phyloP scores from a whole-genome alignment of 164 flowering plant genomes.

The Euptelea pleiosperma region DNA sequence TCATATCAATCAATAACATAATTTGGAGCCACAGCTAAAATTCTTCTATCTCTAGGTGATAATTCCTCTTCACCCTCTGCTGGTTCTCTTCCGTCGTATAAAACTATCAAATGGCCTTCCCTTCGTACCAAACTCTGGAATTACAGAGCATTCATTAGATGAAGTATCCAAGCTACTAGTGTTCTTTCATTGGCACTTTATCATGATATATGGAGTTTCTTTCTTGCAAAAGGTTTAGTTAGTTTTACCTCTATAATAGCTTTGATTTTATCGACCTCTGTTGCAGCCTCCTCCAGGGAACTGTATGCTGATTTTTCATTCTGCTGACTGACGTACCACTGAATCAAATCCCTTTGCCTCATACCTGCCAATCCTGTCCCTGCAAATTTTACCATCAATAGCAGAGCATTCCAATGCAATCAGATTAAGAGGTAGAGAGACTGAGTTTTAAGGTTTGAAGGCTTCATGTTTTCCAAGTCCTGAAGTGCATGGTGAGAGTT shows the following conservation, averaged over 20 bases:
- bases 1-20: constrained; percentile 61
- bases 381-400: too few relatives aligned
- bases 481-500: too few relatives aligned
- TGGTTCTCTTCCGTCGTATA: constrained; percentile 60
- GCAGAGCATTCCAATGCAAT: too few relatives aligned
- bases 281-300: constrained; percentile 59
- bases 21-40: constrained; percentile 88
- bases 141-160: constrained; percentile 3
- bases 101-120: constrained; percentile 88
- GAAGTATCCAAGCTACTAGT: background rate
- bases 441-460: too few relatives aligned
- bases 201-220: background rate
- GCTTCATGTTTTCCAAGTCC: too few relatives aligned
- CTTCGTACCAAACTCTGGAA: constrained; percentile 73
- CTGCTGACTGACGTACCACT: constrained; percentile 80
- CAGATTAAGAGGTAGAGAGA: too few relatives aligned
- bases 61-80: constrained; percentile 45
- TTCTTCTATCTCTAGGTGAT: constrained; percentile 61
- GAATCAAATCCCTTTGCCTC: constrained; percentile 85
- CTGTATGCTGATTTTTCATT: constrained; percentile 62
- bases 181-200: background rate
- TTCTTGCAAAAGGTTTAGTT: background rate
- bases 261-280: constrained; percentile 54
- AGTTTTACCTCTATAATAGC: constrained; percentile 86
- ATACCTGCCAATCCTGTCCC: constrained; percentile 85